These are phyloP conservation scores for Pneumocystis oryctolagi DNA, from an alignment of 1,139 yeast species.

Conservation along the genomic window DNA sequence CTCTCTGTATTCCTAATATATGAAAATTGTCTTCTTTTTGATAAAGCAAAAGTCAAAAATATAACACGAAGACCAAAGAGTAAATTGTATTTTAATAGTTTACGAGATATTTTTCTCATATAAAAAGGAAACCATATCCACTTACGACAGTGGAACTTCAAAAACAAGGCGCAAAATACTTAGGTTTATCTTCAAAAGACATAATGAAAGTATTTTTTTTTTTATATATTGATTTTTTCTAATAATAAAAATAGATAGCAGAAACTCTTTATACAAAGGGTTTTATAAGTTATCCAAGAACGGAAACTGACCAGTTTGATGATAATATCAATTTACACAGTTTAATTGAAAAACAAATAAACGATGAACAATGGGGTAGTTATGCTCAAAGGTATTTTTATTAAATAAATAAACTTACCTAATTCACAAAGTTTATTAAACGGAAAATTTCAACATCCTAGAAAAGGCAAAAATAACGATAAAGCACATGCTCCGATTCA, in stretches of 20 bases:
- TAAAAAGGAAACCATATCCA: slow-evolving; percentile 53
- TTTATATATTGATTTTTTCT: not conserved
- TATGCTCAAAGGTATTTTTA: slow-evolving; percentile 27
- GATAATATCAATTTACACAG: slow-evolving; percentile 50
- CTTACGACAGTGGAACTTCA: slow-evolving; percentile 92
- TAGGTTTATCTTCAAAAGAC: slow-evolving; percentile 67
- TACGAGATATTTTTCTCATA: not conserved
- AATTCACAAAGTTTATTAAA: slow-evolving; percentile 16
- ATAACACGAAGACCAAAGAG: slow-evolving; percentile 50
- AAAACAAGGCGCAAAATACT: slow-evolving; percentile 60
- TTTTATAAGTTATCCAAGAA: slow-evolving; percentile 85
- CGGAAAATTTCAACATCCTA: slow-evolving; percentile 41
- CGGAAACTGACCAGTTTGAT: slow-evolving; percentile 88
- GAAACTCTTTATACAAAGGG: slow-evolving; percentile 78
- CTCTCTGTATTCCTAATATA: slow-evolving; percentile 46
- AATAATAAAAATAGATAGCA: slow-evolving; percentile 30
- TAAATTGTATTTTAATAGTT: slow-evolving; percentile 31
- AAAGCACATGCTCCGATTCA: slow-evolving; percentile 98
- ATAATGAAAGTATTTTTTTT: slow-evolving; percentile 41
- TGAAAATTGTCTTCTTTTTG: slow-evolving; percentile 43
- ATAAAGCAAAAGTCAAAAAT: slow-evolving; percentile 37
- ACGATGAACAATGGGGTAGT: slow-evolving; percentile 33
- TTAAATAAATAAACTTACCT: slow-evolving; percentile 15
- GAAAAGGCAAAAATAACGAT: slow-evolving; percentile 75
- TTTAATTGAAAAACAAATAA: slow-evolving; percentile 46